phyloP scores from a whole-genome alignment of 352 stramenopile genomes.

The Pythium phragmitis region DNA sequence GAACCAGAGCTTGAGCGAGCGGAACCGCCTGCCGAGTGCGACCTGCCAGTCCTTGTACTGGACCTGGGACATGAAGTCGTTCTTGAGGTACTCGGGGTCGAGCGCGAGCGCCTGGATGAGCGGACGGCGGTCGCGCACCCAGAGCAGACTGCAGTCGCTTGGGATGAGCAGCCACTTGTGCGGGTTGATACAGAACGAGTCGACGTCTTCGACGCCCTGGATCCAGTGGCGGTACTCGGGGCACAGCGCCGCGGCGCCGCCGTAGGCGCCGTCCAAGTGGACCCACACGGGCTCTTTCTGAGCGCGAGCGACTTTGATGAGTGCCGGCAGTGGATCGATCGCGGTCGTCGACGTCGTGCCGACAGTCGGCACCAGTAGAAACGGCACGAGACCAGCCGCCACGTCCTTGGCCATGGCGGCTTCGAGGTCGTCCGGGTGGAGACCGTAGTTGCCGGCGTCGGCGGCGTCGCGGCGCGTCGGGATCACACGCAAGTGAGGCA shows the following conservation, averaged over 20 bases:
- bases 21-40: constrained; percentile 65
- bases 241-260: constrained; percentile 47
- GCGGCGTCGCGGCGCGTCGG: constrained; percentile 44
- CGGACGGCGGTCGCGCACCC: constrained; percentile 55
- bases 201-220: constrained; percentile 51
- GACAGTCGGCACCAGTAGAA: constrained; percentile 59
- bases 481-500: constrained; percentile 54
- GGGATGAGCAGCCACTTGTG: constrained; percentile 78
- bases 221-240: constrained; percentile 55
- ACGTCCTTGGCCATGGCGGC: constrained; percentile 52
- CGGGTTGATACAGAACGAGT: constrained; percentile 72
- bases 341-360: constrained; percentile 63
- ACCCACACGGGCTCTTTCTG: constrained; percentile 52
- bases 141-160: constrained; percentile 66
- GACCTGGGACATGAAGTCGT: constrained; percentile 56
- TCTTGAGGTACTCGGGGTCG: constrained; percentile 71
- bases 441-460: constrained; percentile 49
- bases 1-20: constrained; percentile 72
- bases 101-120: constrained; percentile 56
- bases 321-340: constrained; percentile 47
- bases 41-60: constrained; percentile 84
- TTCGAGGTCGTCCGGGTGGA: constrained; percentile 47
- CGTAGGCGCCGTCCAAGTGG: constrained; percentile 67
- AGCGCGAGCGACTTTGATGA: constrained; percentile 39
- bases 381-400: constrained; percentile 48